A percentile compares a stretch with the other conserved stretches of the same genome.
phyloP scores from a whole-genome alignment of 1,139 yeast genomes.

The Meyerozyma smithsonii region DNA sequence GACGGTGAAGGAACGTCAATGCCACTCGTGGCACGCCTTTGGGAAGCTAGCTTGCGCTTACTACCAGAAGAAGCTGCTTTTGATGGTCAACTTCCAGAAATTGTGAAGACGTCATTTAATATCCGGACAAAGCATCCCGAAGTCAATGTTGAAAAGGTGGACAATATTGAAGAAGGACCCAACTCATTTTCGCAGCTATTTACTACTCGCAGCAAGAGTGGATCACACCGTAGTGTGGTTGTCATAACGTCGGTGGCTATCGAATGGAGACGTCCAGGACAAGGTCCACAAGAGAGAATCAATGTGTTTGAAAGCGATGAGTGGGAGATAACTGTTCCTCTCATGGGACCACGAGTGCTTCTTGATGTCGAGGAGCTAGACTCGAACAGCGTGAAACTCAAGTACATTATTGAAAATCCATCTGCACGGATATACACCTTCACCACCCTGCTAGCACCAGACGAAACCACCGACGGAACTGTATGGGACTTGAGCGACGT shows the following conservation, averaged over 20 bases:
- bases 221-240: slow-evolving; percentile 37
- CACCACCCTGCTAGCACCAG: slow-evolving; percentile 37
- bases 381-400: slow-evolving; percentile 21
- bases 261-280: slow-evolving; percentile 30
- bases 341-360: slow-evolving; percentile 66
- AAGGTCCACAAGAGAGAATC: slow-evolving; percentile 9
- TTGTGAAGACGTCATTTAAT: slow-evolving; percentile 18
- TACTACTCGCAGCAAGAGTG: slow-evolving; percentile 35
- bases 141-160: slow-evolving; percentile 19
- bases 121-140: slow-evolving; percentile 30
- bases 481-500: slow-evolving; percentile 29
- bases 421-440: slow-evolving; percentile 65
- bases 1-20: slow-evolving; percentile 17
- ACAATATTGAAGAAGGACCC: slow-evolving; percentile 4
- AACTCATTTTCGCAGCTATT: slow-evolving; percentile 18
- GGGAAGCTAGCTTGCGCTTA: slow-evolving; percentile 35
- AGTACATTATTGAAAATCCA: slow-evolving; percentile 67
- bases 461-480: slow-evolving; percentile 11
- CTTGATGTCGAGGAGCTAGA: slow-evolving; percentile 24
- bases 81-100: slow-evolving; percentile 5
- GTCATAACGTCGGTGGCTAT: slow-evolving; percentile 23
- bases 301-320: slow-evolving; percentile 29
- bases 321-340: slow-evolving; percentile 53
- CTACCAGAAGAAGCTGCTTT: slow-evolving; percentile 2
- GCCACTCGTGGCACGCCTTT: slow-evolving; percentile 44